Evolutionary conservation across 2,329 filamentous ascomycete species (phyloP), one percentile per base, ranked within the genome.

Genomic region (Aspergillus latus): DNA sequence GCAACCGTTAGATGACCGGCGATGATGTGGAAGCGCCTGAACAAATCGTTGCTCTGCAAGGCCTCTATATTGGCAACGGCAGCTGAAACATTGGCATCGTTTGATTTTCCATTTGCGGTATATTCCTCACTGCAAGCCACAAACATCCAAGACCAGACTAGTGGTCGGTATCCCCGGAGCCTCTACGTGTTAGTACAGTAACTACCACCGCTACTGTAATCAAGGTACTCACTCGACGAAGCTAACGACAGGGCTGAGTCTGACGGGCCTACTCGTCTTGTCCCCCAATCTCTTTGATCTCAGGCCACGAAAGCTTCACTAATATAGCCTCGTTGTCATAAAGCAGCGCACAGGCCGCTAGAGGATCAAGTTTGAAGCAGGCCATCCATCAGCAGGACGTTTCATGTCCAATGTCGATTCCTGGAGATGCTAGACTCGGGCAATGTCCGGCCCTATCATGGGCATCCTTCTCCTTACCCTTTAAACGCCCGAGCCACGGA

Each of bases 181-280:
- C 28, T 21, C 32, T 21, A 49, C 8, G 26, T 26, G 13, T 50
- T 16, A 21, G 39, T 21, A 16, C 39, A 21, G 39, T 13, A 29
- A 21, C 15, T 37, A 26, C 4, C 26, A 39, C 13, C 5, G n/a
- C 16, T 42, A 16, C n/a, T 42, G 15, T 16, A 16, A 16, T 13
- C 13, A 42, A 16, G n/a, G 16, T 36, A 29, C 34, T 28, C 11
- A 26, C 2, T n/a, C 16, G 15, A 39, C 4, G 10, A 43, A 28
- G 40, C 43, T 37, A 37, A 15, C 21, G 16, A 37, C 49, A 52
- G 30, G 49, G 49, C 49, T 52, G 49, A 52, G 49, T 37, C 30
- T 43, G 49, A 34, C 13, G 29, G 49, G 40, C 42, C 40, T 40
- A 52, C 49, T 28, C 29, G 28, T 37, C 36, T n/a, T 32, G 2